Evolutionary conservation across 352 stramenopile species (phyloP).

Genomic region (Globisporangium echinulatum): DNA sequence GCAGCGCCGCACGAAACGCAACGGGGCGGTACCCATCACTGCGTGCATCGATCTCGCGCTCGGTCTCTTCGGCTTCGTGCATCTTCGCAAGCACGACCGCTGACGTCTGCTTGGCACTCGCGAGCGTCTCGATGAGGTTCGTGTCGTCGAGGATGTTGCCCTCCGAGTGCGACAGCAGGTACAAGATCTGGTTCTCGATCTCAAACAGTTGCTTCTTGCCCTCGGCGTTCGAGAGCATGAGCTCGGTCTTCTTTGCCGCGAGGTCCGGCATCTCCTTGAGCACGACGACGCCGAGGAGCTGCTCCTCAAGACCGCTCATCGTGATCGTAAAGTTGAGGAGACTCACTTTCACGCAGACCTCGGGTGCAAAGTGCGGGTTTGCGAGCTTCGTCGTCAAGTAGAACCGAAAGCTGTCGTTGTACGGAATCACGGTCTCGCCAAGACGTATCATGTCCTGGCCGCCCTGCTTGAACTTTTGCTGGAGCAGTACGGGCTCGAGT

Average conservation of each 20-base stretch:
- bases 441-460: constrained; percentile 90
- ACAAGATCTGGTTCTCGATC: constrained; percentile 91
- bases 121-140: constrained; percentile 88
- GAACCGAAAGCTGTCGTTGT: constrained; percentile 88
- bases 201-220: constrained; percentile 87
- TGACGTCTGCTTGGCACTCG: constrained; percentile 74
- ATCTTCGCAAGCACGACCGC: constrained; percentile 85
- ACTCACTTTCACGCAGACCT: constrained; percentile 90
- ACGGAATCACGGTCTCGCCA: constrained; percentile 89
- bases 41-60: constrained; percentile 86
- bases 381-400: constrained; percentile 91
- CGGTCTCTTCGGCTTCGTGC: constrained; percentile 86
- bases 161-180: constrained; percentile 86
- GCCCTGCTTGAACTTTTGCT: constrained; percentile 91
- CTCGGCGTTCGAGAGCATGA: constrained; percentile 86
- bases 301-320: constrained; percentile 87
- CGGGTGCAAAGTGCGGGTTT: constrained; percentile 90
- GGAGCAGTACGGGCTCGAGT: constrained; percentile 86
- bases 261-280: constrained; percentile 88
- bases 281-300: constrained; percentile 86
- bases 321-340: constrained; percentile 93
- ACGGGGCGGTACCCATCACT: constrained; percentile 85
- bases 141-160: constrained; percentile 92
- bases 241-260: constrained; percentile 87
- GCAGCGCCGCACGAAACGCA: constrained; percentile 78